Percentiles rank a stretch among this genome's conserved stretches.
These are phyloP conservation scores for Phragmites australis DNA, from an alignment of 176 grass and related monocot species.

Conservation along the genomic window DNA sequence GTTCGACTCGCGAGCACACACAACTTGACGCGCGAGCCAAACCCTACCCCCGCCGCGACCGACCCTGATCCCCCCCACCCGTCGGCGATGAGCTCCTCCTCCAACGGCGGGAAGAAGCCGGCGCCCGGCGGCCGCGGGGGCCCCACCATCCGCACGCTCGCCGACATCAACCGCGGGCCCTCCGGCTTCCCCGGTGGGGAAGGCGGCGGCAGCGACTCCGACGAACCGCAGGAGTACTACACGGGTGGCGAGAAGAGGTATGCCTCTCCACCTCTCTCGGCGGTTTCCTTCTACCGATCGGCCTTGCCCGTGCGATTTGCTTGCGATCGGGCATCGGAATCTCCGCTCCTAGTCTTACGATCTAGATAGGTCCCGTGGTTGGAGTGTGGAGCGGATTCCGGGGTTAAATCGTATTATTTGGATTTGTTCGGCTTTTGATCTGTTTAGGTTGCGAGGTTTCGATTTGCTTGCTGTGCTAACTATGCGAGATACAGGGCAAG, in stretches of 20 bases:
- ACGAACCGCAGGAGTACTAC: slow-evolving; percentile 95
- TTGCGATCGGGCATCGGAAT: slow-evolving; percentile 35
- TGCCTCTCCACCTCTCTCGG: not conserved
- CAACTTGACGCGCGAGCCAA: slow-evolving; percentile 14
- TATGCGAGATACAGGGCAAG: not conserved
- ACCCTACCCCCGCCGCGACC: slow-evolving; percentile 28
- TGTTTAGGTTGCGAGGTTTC: not conserved
- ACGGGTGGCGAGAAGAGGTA: slow-evolving; percentile 98
- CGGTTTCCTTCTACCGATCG: not conserved
- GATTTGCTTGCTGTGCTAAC: not conserved
- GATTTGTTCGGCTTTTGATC: not conserved
- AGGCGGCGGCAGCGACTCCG: slow-evolving; percentile 61
- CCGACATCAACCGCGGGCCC: slow-evolving; percentile 76
- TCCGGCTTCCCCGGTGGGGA: slow-evolving; percentile 44
- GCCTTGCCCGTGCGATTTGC: not conserved
- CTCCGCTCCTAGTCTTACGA: not conserved
- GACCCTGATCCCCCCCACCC: slow-evolving; percentile 15
- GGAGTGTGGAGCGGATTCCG: not conserved
- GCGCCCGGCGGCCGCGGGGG: slow-evolving; percentile 40
- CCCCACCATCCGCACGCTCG: slow-evolving; percentile 75
- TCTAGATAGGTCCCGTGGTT: not conserved
- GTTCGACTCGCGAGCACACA: slow-evolving; percentile 12
- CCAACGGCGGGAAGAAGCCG: slow-evolving; percentile 54
- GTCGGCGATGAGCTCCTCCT: slow-evolving; percentile 55
- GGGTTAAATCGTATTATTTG: not conserved